Percentiles rank a stretch among this genome's conserved stretches.
These are phyloP conservation scores for Mrakiaceae sp. DNA, from an alignment of 1,284 basidiomycete species.

Conservation along the genomic window DNA sequence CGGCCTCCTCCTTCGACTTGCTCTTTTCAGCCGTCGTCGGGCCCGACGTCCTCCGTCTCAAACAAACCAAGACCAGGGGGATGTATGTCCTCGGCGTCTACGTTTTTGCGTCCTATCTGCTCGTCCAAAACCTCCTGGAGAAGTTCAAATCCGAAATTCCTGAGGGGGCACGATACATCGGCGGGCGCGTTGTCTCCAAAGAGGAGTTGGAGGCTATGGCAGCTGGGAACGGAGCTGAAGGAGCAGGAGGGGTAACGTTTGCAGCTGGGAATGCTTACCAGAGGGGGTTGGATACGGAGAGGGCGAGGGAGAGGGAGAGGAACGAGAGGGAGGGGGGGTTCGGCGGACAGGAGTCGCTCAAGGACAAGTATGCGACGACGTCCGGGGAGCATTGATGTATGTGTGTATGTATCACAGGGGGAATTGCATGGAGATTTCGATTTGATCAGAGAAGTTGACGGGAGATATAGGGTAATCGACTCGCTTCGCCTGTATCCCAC, in stretches of 20 bases:
- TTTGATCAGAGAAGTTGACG: no score
- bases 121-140: background rate
- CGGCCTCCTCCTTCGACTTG: background rate
- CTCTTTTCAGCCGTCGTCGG: background rate
- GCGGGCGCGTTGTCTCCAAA: background rate
- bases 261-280: background rate
- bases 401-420: no score
- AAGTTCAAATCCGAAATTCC: background rate
- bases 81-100: constrained; percentile 1
- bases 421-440: no score
- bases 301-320: background rate
- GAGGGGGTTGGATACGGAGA: background rate
- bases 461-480: no score
- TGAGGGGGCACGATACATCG: no score
- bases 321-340: constrained; percentile 20
- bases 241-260: background rate
- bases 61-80: background rate
- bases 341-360: constrained; percentile 22
- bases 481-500: no score
- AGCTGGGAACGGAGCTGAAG: background rate
- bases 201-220: background rate
- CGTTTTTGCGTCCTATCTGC: background rate
- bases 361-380: constrained; percentile 25
- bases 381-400: constrained; percentile 23
- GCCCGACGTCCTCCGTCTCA: constrained; percentile 1